A percentile compares a stretch with the other conserved stretches of the same genome.
Conservation (phyloP, 768 basidiomycete species). For the Psilocybe subaeruginosa region DNA sequence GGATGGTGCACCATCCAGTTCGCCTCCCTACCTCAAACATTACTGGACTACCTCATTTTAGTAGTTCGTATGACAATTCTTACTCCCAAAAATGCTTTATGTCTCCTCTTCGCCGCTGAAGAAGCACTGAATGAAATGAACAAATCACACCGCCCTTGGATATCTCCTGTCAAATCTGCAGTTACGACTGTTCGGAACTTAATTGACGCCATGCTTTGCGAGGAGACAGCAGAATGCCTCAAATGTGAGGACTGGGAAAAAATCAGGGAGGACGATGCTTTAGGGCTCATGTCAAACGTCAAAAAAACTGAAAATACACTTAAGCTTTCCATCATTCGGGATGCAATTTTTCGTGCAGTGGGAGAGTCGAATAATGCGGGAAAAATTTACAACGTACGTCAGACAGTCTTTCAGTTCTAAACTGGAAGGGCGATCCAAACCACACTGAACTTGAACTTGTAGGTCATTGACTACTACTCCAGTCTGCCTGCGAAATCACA, state of each 20-base stretch:
- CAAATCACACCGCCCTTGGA: neutral
- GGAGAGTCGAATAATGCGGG: too few relatives aligned
- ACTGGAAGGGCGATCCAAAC: too few relatives aligned
- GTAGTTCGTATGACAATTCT: neutral
- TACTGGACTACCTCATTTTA: neutral
- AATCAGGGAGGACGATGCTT: neutral
- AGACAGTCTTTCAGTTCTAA: too few relatives aligned
- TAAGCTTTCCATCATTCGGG: neutral
- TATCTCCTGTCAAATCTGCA: neutral
- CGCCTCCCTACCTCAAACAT: neutral
- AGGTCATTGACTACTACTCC: too few relatives aligned
- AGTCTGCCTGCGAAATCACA: too few relatives aligned
- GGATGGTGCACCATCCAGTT: conserved; percentile 3
- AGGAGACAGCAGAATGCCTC: neutral
- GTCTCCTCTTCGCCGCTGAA: neutral
- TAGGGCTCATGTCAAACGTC: neutral
- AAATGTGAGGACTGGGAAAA: neutral
- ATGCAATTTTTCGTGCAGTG: neutral
- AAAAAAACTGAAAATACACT: neutral
- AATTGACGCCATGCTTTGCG: neutral
- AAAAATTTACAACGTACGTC: too few relatives aligned
- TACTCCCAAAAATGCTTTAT: neutral
- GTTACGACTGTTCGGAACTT: neutral
- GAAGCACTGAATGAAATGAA: neutral
- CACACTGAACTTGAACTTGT: too few relatives aligned